Conservation (phyloP, 495 filamentous ascomycete species). For the Podospora pseudopauciseta region DNA sequence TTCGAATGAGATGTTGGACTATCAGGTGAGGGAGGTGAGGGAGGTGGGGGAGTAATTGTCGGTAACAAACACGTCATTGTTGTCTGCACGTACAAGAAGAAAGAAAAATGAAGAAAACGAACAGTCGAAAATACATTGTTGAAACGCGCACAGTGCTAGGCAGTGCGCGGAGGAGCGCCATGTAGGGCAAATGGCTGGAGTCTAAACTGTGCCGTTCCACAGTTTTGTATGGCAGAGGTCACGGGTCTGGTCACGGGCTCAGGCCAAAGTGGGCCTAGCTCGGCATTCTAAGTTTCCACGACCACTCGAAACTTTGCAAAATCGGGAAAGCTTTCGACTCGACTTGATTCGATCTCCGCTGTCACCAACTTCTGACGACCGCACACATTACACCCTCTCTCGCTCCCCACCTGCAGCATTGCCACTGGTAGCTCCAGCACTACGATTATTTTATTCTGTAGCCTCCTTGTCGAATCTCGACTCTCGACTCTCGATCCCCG, state of each 20-base stretch:
- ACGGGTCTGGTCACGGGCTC: constrained; percentile 29
- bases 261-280: constrained; percentile 18
- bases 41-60: neutral
- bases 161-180: neutral
- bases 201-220: constrained; percentile 9
- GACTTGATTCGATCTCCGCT: constrained; percentile 14
- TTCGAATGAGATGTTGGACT: constrained; percentile 63
- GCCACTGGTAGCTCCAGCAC: neutral
- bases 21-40: constrained; percentile 25
- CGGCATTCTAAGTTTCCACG: constrained; percentile 31
- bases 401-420: neutral
- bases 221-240: constrained; percentile 11
- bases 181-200: neutral
- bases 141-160: constrained; percentile 12
- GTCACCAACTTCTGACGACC: constrained; percentile 15
- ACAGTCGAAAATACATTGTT: neutral
- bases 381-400: neutral
- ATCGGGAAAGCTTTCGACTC: constrained; percentile 20
- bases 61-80: constrained; percentile 15
- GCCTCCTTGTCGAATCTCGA: neutral
- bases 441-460: neutral
- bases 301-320: constrained; percentile 32
- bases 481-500: neutral
- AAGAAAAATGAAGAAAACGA: neutral
- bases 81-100: neutral